Evolutionary conservation across 2,329 filamentous ascomycete genomes (phyloP).

Genomic region (Chaetomium sp.): DNA sequence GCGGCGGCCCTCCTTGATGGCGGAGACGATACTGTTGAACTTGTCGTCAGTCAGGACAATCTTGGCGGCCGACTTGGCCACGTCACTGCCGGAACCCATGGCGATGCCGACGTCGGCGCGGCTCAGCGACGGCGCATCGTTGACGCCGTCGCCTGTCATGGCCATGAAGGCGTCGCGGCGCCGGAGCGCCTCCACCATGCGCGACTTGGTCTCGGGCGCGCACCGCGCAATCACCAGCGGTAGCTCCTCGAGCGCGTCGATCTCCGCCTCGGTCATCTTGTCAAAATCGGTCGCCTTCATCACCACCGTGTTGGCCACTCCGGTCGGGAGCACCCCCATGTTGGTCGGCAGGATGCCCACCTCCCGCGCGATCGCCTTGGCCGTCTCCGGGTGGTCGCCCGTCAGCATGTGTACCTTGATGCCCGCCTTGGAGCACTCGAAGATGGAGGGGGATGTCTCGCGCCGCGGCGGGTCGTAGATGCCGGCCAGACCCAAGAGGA

Average conservation of each 20-base stretch:
- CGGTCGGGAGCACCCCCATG: conserved; percentile 59
- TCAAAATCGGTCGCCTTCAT: conserved; percentile 80
- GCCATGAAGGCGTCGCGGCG: conserved; percentile 75
- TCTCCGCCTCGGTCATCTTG: conserved; percentile 71
- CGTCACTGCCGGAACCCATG: conserved; percentile 86
- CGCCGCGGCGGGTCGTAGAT: conserved; percentile 84
- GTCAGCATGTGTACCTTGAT: conserved; percentile 85
- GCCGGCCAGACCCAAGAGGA: conserved; percentile 78
- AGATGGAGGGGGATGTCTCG: conserved; percentile 74
- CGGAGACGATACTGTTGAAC: conserved; percentile 82
- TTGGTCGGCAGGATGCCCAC: conserved; percentile 74
- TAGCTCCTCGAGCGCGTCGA: conserved; percentile 73
- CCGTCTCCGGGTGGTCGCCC: conserved; percentile 78
- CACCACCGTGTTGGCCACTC: conserved; percentile 68
- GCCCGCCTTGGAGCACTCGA: conserved; percentile 70
- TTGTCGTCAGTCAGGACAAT: conserved; percentile 88
- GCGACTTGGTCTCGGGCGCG: conserved; percentile 82
- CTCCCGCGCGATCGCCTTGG: conserved; percentile 74
- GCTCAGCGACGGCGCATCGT: conserved; percentile 80
- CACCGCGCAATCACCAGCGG: conserved; percentile 83
- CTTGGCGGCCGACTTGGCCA: conserved; percentile 78
- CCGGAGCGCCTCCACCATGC: conserved; percentile 87
- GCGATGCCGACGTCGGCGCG: conserved; percentile 84
- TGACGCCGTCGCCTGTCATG: conserved; percentile 89
- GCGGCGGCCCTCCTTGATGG: conserved; percentile 78